These are phyloP conservation scores for Aspergillus sclerotiicarbonarius DNA, from an alignment of 495 filamentous ascomycete genomes.

Conservation along the genomic window DNA sequence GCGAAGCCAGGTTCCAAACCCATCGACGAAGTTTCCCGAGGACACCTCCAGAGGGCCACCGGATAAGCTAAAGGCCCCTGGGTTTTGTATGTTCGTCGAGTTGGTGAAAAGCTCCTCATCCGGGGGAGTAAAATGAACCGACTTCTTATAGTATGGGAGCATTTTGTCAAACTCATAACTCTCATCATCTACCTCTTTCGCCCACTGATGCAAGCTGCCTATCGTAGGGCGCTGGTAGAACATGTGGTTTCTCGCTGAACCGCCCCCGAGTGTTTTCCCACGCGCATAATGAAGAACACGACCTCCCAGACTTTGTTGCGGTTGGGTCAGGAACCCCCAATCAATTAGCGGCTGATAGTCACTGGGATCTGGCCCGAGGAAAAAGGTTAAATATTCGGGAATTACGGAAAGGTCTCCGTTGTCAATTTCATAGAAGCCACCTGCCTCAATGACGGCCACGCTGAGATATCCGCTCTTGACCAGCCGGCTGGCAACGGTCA, in stretches of 20 bases:
- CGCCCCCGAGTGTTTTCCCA: constrained; percentile 26
- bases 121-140: constrained; percentile 48
- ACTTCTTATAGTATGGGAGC: constrained; percentile 52
- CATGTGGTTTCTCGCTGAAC: constrained; percentile 48
- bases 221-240: constrained; percentile 36
- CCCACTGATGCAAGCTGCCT: constrained; percentile 49
- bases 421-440: constrained; percentile 51
- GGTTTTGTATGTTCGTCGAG: constrained; percentile 29
- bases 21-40: constrained; percentile 21
- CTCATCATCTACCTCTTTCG: constrained; percentile 52
- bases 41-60: constrained; percentile 38
- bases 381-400: constrained; percentile 52
- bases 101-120: constrained; percentile 23
- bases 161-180: constrained; percentile 50
- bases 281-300: constrained; percentile 29
- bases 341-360: constrained; percentile 46
- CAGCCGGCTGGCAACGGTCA: constrained; percentile 41
- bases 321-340: constrained; percentile 45
- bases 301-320: constrained; percentile 29
- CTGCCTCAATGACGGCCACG: constrained; percentile 55
- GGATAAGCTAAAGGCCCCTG: constrained; percentile 24
- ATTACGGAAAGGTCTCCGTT: constrained; percentile 43
- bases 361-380: constrained; percentile 51
- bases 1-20: constrained; percentile 26
- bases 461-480: constrained; percentile 23